A percentile compares a stretch with the other conserved stretches of the same genome.
Evolutionary conservation across 768 basidiomycete genomes (phyloP).

Genomic region (Lactifluus rugatus): DNA sequence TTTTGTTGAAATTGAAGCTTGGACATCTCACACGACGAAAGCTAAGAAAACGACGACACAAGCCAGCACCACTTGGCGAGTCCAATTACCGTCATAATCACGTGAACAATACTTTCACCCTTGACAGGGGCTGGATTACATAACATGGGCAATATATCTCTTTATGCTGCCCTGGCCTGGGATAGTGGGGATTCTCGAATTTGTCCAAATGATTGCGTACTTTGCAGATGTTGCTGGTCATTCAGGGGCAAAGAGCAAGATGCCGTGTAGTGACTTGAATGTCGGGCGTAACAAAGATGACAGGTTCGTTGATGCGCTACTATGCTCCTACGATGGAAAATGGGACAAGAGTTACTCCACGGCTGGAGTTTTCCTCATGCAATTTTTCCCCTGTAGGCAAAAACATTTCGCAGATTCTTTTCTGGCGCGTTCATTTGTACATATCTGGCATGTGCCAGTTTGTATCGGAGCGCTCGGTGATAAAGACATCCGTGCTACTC

Average conservation of each 20-base stretch:
- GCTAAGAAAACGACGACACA: no score
- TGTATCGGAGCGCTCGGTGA: conserved; percentile 12
- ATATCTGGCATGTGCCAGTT: conserved; percentile 13
- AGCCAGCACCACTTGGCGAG: no score
- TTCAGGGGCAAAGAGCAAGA: neutral
- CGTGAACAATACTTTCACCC: neutral
- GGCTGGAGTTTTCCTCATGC: neutral
- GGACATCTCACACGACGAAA: conserved; percentile 1
- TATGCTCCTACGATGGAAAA: neutral
- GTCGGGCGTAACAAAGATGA: neutral
- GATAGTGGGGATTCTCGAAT: no score
- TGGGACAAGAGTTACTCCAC: neutral
- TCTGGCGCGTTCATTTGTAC: conserved; percentile 16
- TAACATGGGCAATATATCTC: no score
- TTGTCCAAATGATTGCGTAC: no score
- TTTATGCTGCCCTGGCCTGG: no score
- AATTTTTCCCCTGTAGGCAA: conserved; percentile 9
- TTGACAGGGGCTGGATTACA: neutral
- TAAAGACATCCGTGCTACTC: neutral
- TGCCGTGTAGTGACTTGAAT: neutral
- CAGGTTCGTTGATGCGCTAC: neutral
- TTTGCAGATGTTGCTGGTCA: neutral
- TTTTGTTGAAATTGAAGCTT: conserved; percentile 14
- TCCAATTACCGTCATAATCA: neutral
- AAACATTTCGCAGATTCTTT: neutral